Percentiles rank a stretch among this genome's conserved stretches.
These are phyloP conservation scores for Phytophthora multivora DNA, from an alignment of 352 stramenopile species.

Conservation along the genomic window DNA sequence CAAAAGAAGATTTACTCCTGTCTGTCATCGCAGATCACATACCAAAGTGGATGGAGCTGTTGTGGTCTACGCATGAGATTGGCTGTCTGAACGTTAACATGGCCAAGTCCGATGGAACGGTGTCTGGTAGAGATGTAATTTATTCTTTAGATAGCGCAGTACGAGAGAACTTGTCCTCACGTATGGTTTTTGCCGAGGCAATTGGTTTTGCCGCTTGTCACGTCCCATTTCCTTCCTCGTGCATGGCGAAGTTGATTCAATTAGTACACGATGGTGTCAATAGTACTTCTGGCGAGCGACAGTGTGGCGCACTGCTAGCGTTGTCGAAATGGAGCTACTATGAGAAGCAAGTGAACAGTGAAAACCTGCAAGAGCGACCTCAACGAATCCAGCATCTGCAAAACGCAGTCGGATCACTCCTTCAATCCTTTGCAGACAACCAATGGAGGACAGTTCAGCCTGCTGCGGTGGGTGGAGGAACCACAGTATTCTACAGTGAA, in stretches of 20 bases:
- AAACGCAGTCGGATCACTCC: conserved; percentile 19
- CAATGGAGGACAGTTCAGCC: conserved; percentile 44
- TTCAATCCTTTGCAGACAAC: conserved; percentile 47
- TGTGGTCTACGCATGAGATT: conserved; percentile 55
- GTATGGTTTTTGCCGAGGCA: conserved; percentile 64
- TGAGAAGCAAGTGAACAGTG: conserved; percentile 31
- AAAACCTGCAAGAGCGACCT: background rate
- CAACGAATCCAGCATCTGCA: conserved; percentile 29
- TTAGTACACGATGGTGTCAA: conserved; percentile 34
- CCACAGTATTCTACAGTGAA: conserved; percentile 52
- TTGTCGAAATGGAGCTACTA: conserved; percentile 59
- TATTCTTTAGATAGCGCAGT: background rate
- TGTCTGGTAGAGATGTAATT: background rate
- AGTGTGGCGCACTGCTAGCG: conserved; percentile 62
- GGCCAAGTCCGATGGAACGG: background rate
- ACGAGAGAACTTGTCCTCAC: conserved; percentile 29
- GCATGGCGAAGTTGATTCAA: conserved; percentile 26
- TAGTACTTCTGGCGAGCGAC: conserved; percentile 53
- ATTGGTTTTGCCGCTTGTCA: conserved; percentile 47
- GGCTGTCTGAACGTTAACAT: conserved; percentile 35
- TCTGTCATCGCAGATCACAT: conserved; percentile 24
- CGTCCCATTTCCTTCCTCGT: conserved; percentile 27
- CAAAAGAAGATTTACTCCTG: conserved; percentile 26
- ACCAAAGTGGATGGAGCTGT: conserved; percentile 45
- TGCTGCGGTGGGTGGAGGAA: conserved; percentile 4